Evolutionary conservation across 108 stramenopile species (phyloP).

Genomic region (Pseudonitzschia pungens): DNA sequence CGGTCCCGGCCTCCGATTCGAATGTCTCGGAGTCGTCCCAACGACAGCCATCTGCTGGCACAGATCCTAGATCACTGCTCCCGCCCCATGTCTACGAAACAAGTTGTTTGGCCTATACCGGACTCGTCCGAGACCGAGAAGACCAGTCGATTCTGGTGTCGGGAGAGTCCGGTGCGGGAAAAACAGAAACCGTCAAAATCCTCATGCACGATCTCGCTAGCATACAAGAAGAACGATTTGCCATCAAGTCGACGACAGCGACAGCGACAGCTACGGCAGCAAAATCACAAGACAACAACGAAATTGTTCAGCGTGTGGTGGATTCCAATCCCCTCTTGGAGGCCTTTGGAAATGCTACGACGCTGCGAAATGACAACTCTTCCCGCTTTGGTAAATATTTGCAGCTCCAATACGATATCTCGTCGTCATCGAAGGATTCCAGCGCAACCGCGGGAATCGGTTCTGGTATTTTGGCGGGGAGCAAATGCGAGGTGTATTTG

Average conservation of each 20-base stretch:
- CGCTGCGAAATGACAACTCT: conserved; percentile 87
- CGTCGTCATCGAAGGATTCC: conserved; percentile 22
- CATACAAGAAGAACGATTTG: conserved; percentile 44
- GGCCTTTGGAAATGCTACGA: conserved; percentile 92
- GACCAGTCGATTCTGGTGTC: conserved; percentile 86
- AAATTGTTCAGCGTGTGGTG: conserved; percentile 77
- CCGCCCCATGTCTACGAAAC: conserved; percentile 86
- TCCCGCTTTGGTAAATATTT: conserved; percentile 91
- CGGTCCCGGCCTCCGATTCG: background rate
- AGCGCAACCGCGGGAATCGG: conserved; percentile 5
- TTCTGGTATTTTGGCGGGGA: conserved; percentile 59
- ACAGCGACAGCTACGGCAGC: background rate
- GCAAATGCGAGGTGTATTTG: conserved; percentile 86
- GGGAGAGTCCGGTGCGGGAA: conserved; percentile 91
- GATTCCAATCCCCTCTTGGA: conserved; percentile 93
- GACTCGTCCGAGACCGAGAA: conserved; percentile 52
- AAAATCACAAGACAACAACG: conserved; percentile 32
- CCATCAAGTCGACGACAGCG: background rate
- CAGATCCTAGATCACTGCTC: conserved; percentile 63
- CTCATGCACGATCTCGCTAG: conserved; percentile 85
- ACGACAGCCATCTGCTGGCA: background rate
- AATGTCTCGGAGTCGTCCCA: background rate
- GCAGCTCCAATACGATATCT: conserved; percentile 77
- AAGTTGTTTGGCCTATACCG: conserved; percentile 74
- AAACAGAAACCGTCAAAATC: conserved; percentile 94